Conservation (phyloP, 768 basidiomycete species). For the Phylloporus scabripes region DNA sequence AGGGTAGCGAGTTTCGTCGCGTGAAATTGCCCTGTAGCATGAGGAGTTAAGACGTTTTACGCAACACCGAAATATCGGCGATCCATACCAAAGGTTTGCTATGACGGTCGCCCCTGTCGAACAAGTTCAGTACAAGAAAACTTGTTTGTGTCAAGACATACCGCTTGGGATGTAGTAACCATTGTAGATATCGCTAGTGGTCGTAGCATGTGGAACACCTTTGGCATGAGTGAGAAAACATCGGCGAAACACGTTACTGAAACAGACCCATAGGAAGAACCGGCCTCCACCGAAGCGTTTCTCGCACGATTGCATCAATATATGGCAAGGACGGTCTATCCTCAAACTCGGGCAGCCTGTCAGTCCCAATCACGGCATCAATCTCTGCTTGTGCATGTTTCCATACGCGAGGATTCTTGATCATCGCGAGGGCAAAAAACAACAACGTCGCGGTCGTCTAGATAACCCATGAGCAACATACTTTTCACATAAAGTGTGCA, state of each 20-base stretch:
- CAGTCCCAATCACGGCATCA: constrained; percentile 1
- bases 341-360: constrained; percentile 2
- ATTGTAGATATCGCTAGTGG: constrained; percentile 35
- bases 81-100: constrained; percentile 6
- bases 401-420: constrained; percentile 9
- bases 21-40: constrained; percentile 1
- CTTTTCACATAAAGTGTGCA: neutral
- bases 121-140: neutral
- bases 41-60: neutral
- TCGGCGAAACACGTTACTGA: neutral
- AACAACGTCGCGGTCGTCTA: neutral
- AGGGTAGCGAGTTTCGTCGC: constrained; percentile 9
- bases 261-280: constrained; percentile 1
- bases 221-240: neutral
- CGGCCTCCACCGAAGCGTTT: constrained; percentile 5
- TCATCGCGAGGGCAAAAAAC: constrained; percentile 9
- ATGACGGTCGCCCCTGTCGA: constrained; percentile 4
- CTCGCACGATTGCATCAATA: constrained; percentile 6
- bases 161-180: constrained; percentile 50
- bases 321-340: constrained; percentile 6
- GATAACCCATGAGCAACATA: neutral
- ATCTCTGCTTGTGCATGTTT: constrained; percentile 12
- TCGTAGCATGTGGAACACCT: constrained; percentile 20
- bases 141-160: neutral
- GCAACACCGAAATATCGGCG: neutral